A percentile compares a stretch with the other conserved stretches of the same genome.
These are phyloP conservation scores for Coniochaeta pulveracea DNA, from an alignment of 2,329 filamentous ascomycete genomes.

Conservation along the genomic window DNA sequence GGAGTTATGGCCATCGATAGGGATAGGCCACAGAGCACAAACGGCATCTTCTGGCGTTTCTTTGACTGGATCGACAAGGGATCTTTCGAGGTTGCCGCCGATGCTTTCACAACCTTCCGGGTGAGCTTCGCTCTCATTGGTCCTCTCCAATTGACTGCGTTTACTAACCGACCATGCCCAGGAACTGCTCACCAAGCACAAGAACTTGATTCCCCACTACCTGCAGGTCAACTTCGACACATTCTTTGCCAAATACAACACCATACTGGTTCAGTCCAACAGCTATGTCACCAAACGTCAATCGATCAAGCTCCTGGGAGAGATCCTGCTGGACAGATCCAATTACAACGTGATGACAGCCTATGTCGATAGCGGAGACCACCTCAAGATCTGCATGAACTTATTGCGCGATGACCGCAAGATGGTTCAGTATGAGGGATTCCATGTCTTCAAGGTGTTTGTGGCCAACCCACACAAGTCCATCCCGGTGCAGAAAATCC, in stretches of 20 bases:
- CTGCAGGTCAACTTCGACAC: slow-evolving; percentile 81
- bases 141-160: background rate
- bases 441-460: slow-evolving; percentile 99
- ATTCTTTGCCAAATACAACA: slow-evolving; percentile 90
- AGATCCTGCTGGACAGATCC: slow-evolving; percentile 85
- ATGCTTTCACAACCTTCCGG: slow-evolving; percentile 95
- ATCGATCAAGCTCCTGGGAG: slow-evolving; percentile 92
- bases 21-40: slow-evolving; percentile 62
- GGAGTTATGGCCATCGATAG: slow-evolving; percentile 70
- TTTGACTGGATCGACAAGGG: slow-evolving; percentile 96
- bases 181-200: slow-evolving; percentile 93
- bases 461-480: slow-evolving; percentile 98
- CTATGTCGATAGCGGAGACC: slow-evolving; percentile 90
- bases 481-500: slow-evolving; percentile 85
- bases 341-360: slow-evolving; percentile 98
- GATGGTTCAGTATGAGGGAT: slow-evolving; percentile 99
- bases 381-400: slow-evolving; percentile 98
- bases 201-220: slow-evolving; percentile 79
- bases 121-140: slow-evolving; percentile 32
- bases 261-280: slow-evolving; percentile 75
- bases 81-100: slow-evolving; percentile 91
- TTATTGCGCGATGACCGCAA: slow-evolving; percentile 87
- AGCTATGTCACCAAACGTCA: slow-evolving; percentile 97
- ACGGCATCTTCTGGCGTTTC: slow-evolving; percentile 91
- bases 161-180: slow-evolving; percentile 25